A percentile compares a stretch with the other conserved stretches of the same genome.
phyloP scores from a whole-genome alignment of 441 rosid genomes.

The Corymbia calophylla region DNA sequence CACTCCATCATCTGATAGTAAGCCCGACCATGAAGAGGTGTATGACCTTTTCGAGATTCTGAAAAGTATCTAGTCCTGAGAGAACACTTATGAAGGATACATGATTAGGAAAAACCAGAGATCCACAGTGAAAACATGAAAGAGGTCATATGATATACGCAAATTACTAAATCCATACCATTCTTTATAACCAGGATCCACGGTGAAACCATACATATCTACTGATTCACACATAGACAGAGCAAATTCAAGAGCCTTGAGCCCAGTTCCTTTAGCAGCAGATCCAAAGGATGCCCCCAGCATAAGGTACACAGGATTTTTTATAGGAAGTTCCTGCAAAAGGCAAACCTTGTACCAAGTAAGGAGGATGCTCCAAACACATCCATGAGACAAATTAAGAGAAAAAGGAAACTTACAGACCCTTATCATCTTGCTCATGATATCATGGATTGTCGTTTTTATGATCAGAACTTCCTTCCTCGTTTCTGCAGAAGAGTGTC shows the following conservation, averaged over 20 bases:
- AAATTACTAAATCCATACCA: slow-evolving; percentile 38
- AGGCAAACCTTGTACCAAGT: neutral
- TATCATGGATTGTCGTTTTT: slow-evolving; percentile 95
- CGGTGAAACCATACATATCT: slow-evolving; percentile 97
- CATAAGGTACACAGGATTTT: slow-evolving; percentile 84
- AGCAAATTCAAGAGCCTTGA: slow-evolving; percentile 96
- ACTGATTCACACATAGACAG: slow-evolving; percentile 86
- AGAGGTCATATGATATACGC: neutral
- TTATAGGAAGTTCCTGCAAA: slow-evolving; percentile 89
- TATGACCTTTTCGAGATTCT: slow-evolving; percentile 93
- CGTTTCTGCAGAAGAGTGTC: slow-evolving; percentile 38
- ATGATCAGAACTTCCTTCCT: slow-evolving; percentile 66
- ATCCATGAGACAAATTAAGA: neutral
- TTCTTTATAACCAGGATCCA: slow-evolving; percentile 94
- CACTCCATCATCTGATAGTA: slow-evolving; percentile 99
- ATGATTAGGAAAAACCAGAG: neutral
- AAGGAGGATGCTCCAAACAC: neutral
- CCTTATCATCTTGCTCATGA: slow-evolving; percentile 94
- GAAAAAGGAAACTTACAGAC: slow-evolving; percentile 23
- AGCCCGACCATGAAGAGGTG: slow-evolving; percentile 85
- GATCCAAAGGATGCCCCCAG: slow-evolving; percentile 95
- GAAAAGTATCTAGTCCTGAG: slow-evolving; percentile 95
- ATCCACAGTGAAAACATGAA: neutral
- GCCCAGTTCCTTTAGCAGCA: slow-evolving; percentile 97
- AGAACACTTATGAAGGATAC: neutral